These are phyloP conservation scores for Aspergillus wentii DNA, from an alignment of 495 filamentous ascomycete genomes.

Conservation along the genomic window DNA sequence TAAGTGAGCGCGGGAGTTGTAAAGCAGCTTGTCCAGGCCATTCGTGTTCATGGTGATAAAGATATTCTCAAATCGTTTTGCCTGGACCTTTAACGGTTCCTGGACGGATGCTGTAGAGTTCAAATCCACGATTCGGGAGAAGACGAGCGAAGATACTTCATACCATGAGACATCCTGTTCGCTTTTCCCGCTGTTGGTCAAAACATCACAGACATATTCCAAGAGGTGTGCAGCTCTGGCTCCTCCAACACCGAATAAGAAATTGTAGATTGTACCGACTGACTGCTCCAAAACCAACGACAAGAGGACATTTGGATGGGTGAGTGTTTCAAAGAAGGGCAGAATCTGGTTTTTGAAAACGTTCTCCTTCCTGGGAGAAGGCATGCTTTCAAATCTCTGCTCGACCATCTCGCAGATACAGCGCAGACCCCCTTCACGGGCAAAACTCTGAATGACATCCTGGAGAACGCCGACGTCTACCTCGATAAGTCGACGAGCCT, in stretches of 20 bases:
- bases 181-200: background rate
- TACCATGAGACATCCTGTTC: slow-evolving; percentile 5
- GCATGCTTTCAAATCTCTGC: slow-evolving; percentile 13
- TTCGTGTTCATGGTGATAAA: slow-evolving; percentile 4
- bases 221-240: slow-evolving; percentile 40
- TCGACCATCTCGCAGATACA: slow-evolving; percentile 22
- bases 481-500: slow-evolving; percentile 18
- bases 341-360: slow-evolving; percentile 35
- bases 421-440: slow-evolving; percentile 21
- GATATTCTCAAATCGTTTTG: slow-evolving; percentile 7
- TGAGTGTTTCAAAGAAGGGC: slow-evolving; percentile 49
- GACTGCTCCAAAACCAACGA: slow-evolving; percentile 51
- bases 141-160: no score
- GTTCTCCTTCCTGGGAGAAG: slow-evolving; percentile 12
- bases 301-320: slow-evolving; percentile 45
- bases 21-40: slow-evolving; percentile 3
- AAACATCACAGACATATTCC: slow-evolving; percentile 15
- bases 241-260: slow-evolving; percentile 49
- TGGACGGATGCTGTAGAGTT: slow-evolving; percentile 28
- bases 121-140: slow-evolving; percentile 22
- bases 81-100: slow-evolving; percentile 13
- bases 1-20: background rate
- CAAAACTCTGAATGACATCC: slow-evolving; percentile 22
- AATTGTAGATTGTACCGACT: slow-evolving; percentile 53
- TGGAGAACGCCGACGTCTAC: slow-evolving; percentile 17